Percentiles rank a stretch among this genome's conserved stretches.
Conservation (phyloP, 2,329 filamentous ascomycete species). For the Alternaria gansuensis region DNA sequence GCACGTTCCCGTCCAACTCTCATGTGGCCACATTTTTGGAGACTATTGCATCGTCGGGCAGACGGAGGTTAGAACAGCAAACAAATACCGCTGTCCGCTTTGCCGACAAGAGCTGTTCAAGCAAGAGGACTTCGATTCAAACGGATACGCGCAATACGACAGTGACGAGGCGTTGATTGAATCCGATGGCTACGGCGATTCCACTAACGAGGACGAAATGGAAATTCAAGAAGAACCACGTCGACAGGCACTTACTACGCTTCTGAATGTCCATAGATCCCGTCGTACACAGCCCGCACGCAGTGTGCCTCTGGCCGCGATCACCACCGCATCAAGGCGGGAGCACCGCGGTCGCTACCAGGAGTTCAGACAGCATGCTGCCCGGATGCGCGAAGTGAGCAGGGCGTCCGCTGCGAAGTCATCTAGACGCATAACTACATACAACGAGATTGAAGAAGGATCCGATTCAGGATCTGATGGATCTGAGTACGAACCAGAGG, state of each 20-base stretch:
- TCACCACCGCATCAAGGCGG: background rate
- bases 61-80: background rate
- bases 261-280: background rate
- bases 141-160: background rate
- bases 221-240: background rate
- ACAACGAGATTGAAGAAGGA: background rate
- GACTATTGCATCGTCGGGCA: slow-evolving; percentile 10
- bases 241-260: background rate
- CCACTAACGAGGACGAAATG: background rate
- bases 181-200: background rate
- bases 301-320: background rate
- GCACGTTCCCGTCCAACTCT: slow-evolving; percentile 8
- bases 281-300: background rate
- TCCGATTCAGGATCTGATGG: background rate
- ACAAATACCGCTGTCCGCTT: slow-evolving; percentile 7
- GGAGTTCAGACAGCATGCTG: background rate
- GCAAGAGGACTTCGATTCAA: background rate
- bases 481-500: slow-evolving; percentile 5
- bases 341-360: background rate
- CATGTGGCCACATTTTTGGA: slow-evolving; percentile 12
- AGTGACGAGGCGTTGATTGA: slow-evolving; percentile 2
- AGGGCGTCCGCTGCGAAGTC: background rate
- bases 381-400: background rate
- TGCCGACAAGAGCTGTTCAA: slow-evolving; percentile 5
- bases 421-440: background rate